These are phyloP conservation scores for Xylaria scruposa DNA, from an alignment of 495 filamentous ascomycete species.

Conservation along the genomic window DNA sequence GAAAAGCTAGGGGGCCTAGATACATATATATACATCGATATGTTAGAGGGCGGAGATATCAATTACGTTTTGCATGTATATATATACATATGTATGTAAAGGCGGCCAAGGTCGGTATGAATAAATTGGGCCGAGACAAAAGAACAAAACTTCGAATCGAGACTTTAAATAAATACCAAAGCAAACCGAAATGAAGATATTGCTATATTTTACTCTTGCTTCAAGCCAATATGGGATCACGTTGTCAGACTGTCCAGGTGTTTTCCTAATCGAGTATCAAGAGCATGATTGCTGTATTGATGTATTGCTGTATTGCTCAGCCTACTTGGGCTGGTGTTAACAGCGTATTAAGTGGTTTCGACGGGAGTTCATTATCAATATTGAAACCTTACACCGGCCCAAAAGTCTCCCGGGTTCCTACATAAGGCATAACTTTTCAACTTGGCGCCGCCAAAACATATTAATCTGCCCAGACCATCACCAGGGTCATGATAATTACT, in stretches of 20 bases:
- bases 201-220: not conserved
- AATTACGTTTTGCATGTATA: slow-evolving; percentile 4
- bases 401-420: not conserved
- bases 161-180: not conserved
- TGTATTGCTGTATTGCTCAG: not conserved
- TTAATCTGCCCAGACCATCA: not conserved
- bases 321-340: not conserved
- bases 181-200: not conserved
- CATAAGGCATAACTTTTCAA: not conserved
- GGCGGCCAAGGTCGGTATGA: not conserved
- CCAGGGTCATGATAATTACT: not conserved
- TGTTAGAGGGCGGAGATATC: not conserved
- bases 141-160: not conserved
- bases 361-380: not conserved
- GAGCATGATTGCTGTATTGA: not conserved
- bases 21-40: not conserved
- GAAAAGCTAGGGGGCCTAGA: not conserved
- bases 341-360: not conserved
- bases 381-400: slow-evolving; percentile 1
- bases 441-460: not conserved
- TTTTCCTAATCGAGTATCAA: not conserved
- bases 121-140: no score
- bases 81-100: slow-evolving; percentile 1
- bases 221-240: not conserved
- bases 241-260: no score